These are phyloP conservation scores for Meyerozyma athensensis DNA, from an alignment of 1,139 yeast genomes.

Conservation along the genomic window DNA sequence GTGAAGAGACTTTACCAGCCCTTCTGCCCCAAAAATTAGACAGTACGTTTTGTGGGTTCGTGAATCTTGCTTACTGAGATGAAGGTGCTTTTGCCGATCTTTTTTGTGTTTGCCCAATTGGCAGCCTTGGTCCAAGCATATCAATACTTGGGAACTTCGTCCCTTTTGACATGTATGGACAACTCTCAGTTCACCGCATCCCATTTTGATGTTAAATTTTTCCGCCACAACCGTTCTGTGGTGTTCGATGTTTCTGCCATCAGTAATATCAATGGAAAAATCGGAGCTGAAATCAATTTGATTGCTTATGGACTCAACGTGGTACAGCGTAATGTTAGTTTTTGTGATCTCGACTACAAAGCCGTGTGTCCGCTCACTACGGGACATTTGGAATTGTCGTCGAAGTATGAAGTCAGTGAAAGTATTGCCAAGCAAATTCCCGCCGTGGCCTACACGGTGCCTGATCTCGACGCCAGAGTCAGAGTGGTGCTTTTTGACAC, in stretches of 20 bases:
- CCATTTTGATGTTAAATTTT: constrained; percentile 71
- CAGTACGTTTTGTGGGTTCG: too few species aligned
- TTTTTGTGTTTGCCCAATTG: constrained; percentile 1
- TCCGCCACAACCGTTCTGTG: constrained; percentile 60
- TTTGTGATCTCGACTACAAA: constrained; percentile 54
- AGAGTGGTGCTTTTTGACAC: constrained; percentile 60
- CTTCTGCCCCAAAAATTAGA: not conserved
- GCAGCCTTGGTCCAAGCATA: constrained; percentile 12
- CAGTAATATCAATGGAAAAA: constrained; percentile 72
- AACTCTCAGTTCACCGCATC: constrained; percentile 85
- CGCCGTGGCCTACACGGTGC: constrained; percentile 79
- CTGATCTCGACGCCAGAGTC: constrained; percentile 92
- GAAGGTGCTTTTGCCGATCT: not conserved
- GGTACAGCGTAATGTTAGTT: constrained; percentile 48
- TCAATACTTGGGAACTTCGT: constrained; percentile 48
- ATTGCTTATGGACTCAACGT: constrained; percentile 83
- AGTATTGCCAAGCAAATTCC: constrained; percentile 58
- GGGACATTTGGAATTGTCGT: constrained; percentile 75
- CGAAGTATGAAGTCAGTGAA: constrained; percentile 42
- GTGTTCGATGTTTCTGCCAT: constrained; percentile 70
- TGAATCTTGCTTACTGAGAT: too few species aligned
- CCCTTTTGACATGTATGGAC: constrained; percentile 92
- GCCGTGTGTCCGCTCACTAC: constrained; percentile 78
- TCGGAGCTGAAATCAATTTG: constrained; percentile 61
- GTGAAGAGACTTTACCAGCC: not conserved